Base-by-base conservation (phyloP, 257 asterid species). In the Lycium barbarum region DNA sequence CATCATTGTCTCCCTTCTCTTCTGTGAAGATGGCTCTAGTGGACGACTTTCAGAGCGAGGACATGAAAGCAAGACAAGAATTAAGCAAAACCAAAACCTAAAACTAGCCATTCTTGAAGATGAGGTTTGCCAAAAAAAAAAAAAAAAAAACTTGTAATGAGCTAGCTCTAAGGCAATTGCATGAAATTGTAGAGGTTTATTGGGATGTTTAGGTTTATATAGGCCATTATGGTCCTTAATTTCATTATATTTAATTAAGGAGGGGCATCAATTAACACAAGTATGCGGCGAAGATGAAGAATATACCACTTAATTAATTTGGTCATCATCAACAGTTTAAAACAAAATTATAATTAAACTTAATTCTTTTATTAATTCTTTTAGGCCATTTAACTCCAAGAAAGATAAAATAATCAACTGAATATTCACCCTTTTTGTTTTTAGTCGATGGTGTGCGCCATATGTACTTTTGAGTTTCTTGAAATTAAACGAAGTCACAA, bases 71-170 rank as follows among this genome's bases (percentile, higher is more conserved):
- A 79, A 79, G 40, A 84, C 36, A 20, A 84, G 68, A 49, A 84
- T 33, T 33, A 84, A 13, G 68, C 55, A 76, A 17, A 84, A 18
- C 83, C 83, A 84, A 74, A 84, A 61, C 51, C 61, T 84, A 76
- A 43, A 36, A 54, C 26, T 10, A 68, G 81, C 58, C 85, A 68
- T 83, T 83, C 38, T 57, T 33, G 10, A 4, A 11, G 35, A 9
- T 8, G 15, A n/a, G 45, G 15, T 73, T 47, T 47, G 33, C 33
- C 18, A 3, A 47, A 13, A 33, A 73, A 8, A n/a, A 26, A 2
- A 18, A 18, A 12, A 17, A 0, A 17, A 33, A 6, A 67, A 36
- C 5, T 15, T 66, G 15, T 73, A 73, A 54, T 40, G 43, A 40
- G 43, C 13, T 54, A 67, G 26, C 14, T 36, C 76, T 7, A 68